Evolutionary conservation across 1,284 basidiomycete genomes (phyloP).

Genomic region (Fomitopsis betulina): DNA sequence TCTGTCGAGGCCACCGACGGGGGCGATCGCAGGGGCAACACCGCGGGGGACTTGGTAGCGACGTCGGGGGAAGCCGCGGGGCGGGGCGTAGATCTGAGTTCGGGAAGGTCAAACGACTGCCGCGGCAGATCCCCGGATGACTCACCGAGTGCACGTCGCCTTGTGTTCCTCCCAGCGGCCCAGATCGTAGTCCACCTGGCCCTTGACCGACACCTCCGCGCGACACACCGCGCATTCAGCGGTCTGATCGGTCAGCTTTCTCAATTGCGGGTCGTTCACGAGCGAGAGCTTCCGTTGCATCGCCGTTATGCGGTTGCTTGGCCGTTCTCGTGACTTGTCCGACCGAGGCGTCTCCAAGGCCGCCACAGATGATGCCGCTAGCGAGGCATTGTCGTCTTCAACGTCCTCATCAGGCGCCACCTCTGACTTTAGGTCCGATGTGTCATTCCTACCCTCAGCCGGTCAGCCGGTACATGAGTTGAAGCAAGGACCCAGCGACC

Average conservation of each 20-base stretch:
- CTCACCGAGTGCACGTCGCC: conserved; percentile 38
- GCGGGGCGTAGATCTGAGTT: conserved; percentile 3
- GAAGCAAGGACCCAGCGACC: conserved; percentile 6
- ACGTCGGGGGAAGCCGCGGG: neutral
- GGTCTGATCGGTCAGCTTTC: conserved; percentile 35
- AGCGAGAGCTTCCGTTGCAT: conserved; percentile 54
- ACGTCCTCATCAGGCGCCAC: conserved; percentile 17
- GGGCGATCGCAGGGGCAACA: conserved; percentile 24
- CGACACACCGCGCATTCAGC: conserved; percentile 52
- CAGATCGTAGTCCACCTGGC: conserved; percentile 50
- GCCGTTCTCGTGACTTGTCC: conserved; percentile 40
- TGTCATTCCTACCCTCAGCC: neutral
- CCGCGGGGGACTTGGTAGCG: neutral
- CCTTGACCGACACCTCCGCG: conserved; percentile 35
- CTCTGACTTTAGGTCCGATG: conserved; percentile 8
- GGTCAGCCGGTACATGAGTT: conserved; percentile 1
- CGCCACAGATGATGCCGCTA: conserved; percentile 12
- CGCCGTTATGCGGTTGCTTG: conserved; percentile 50
- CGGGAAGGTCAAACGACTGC: neutral
- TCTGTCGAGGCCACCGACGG: conserved; percentile 38
- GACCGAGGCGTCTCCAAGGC: conserved; percentile 8
- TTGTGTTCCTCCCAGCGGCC: conserved; percentile 60
- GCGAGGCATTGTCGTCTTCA: conserved; percentile 21
- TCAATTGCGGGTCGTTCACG: conserved; percentile 56
- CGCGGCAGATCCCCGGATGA: neutral